phyloP scores from a whole-genome alignment of 805 yeast genomes.

The Grigorovia yakushimaensis region DNA sequence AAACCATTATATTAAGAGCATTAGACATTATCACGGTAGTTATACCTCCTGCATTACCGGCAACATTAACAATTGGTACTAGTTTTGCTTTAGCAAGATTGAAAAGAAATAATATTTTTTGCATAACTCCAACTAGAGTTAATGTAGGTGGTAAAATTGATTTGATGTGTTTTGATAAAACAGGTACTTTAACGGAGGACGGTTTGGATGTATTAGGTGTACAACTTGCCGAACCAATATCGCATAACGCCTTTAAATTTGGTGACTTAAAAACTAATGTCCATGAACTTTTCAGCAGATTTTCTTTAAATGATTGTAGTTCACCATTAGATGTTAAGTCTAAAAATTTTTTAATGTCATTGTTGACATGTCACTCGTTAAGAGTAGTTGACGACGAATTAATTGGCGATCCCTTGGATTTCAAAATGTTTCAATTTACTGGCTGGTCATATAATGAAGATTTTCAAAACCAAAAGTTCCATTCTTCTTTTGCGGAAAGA shows the following conservation, averaged over 20 bases:
- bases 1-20: constrained; percentile 74
- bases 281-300: constrained; percentile 19
- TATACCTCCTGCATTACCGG: constrained; percentile 98
- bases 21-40: constrained; percentile 91
- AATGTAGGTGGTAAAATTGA: constrained; percentile 95
- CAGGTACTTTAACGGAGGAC: constrained; percentile 96
- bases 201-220: constrained; percentile 81
- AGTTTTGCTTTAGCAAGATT: constrained; percentile 80
- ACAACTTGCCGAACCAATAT: constrained; percentile 27
- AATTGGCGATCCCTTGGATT: constrained; percentile 90
- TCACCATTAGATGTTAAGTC: constrained; percentile 23
- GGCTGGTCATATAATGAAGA: constrained; percentile 70
- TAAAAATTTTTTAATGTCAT: constrained; percentile 29
- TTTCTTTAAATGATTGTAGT: constrained; percentile 23
- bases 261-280: constrained; percentile 19
- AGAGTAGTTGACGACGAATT: constrained; percentile 67
- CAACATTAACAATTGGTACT: constrained; percentile 93
- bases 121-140: constrained; percentile 90
- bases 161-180: constrained; percentile 86
- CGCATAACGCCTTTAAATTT: constrained; percentile 15
- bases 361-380: constrained; percentile 75
- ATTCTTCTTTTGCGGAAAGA: constrained; percentile 31
- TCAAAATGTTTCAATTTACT: constrained; percentile 87
- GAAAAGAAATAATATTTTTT: constrained; percentile 59
- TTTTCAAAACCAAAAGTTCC: constrained; percentile 32